A percentile compares a stretch with the other conserved stretches of the same genome.
These are phyloP conservation scores for Sugiyamaella smithiae DNA, from an alignment of 805 yeast species.

Conservation along the genomic window DNA sequence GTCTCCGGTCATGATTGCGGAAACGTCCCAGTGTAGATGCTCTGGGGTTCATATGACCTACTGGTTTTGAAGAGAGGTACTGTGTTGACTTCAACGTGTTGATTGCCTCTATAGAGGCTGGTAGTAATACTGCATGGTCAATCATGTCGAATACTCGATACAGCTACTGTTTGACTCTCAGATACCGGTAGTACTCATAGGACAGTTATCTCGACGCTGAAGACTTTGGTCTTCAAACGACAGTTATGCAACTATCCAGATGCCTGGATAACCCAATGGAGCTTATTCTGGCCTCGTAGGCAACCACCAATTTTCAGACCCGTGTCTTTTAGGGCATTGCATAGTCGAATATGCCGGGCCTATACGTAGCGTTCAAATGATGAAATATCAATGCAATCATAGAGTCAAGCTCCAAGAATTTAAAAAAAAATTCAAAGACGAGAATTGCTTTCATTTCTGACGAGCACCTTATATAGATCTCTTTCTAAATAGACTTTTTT, in stretches of 20 bases:
- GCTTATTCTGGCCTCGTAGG: constrained; percentile 32
- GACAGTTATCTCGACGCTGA: constrained; percentile 18
- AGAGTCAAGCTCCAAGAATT: constrained; percentile 37
- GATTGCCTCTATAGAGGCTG: constrained; percentile 17
- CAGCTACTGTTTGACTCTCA: constrained; percentile 5
- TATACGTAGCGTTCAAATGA: constrained; percentile 23
- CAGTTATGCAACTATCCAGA: constrained; percentile 35
- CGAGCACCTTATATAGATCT: constrained; percentile 1
- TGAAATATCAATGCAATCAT: constrained; percentile 30
- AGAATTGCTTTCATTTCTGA: constrained; percentile 25
- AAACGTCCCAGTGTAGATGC: constrained; percentile 26
- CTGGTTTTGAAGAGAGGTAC: not conserved
- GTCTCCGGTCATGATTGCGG: constrained; percentile 36
- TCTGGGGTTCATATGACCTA: constrained; percentile 6
- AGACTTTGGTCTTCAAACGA: constrained; percentile 21
- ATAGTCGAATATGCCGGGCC: constrained; percentile 30
- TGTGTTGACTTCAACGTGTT: constrained; percentile 17
- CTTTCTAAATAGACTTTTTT: not conserved
- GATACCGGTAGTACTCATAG: constrained; percentile 9
- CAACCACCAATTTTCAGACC: constrained; percentile 17
- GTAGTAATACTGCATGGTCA: constrained; percentile 14
- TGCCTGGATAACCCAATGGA: constrained; percentile 34
- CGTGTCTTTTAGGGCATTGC: constrained; percentile 17
- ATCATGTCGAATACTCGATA: constrained; percentile 9
- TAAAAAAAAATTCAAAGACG: constrained; percentile 19